Evolutionary conservation across 2,329 filamentous ascomycete genomes (phyloP), one percentile per base, ranked within the genome.

Genomic region (Tympanopsis confertula): DNA sequence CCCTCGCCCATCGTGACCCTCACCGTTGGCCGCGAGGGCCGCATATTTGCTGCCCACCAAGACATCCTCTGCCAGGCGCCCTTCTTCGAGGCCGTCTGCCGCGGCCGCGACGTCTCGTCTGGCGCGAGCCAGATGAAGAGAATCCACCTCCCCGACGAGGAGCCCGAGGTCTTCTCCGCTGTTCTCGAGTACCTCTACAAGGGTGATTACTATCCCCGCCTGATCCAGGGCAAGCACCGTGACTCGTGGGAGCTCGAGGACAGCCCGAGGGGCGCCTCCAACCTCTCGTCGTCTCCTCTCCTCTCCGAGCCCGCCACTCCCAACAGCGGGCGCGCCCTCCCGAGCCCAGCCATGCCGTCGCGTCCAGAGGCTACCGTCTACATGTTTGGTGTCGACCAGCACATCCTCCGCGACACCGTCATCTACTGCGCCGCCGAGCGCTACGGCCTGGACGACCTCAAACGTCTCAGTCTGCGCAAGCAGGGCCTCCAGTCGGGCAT

Each of bases 181-280:
- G 71, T 95, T 53, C 86, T 95, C 66, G 88, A 95, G 68, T 95
- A 88, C 61, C 78, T 95, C 48, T 95, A 95, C 80, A 94, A 93
- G 70, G 86, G 85, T 48, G 87, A 94, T 71, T 94, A 94, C 67
- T 91, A 84, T 61, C 88, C 88, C 40, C 84, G 86, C 60, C 71
- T 95, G 65, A 56, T 94, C 49, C 85, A 86, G 61, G 84, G 85
- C 73, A 86, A 84, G 71, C 80, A 80, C 60, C 81, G 78, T 56
- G 81, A 85, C 69, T 82, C 81, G 66, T 94, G 85, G 84, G 78
- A 86, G 58, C 84, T 95, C 65, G 87, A 94, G 73, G 82, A 84
- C 59, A 63, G 63, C 50, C 59, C 50, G 54, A 66, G 65, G 58
- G 57, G 45, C 50, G 51, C 49, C 57, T 53, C 49, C 50, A 41